A percentile compares a stretch with the other conserved stretches of the same genome.
phyloP scores from a whole-genome alignment of 2,329 filamentous ascomycete species.

The Alternaria brassicae region DNA sequence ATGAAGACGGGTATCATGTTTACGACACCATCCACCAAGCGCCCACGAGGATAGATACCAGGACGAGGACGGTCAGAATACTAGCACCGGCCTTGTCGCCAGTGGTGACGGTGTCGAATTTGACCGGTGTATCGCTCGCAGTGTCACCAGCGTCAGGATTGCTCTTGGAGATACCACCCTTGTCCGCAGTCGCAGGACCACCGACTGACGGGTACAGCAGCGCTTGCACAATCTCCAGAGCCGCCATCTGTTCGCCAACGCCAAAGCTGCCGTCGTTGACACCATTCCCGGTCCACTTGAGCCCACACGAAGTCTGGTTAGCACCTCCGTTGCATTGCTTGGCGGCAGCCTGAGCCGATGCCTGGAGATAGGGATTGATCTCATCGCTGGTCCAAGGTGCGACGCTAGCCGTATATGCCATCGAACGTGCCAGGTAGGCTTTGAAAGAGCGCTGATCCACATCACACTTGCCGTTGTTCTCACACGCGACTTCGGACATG shows the following conservation, averaged over 20 bases:
- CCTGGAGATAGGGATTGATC: constrained; percentile 61
- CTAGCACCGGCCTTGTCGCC: constrained; percentile 74
- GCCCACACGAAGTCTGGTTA: constrained; percentile 57
- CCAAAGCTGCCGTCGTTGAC: constrained; percentile 59
- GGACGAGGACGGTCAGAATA: constrained; percentile 66
- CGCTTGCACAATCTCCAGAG: constrained; percentile 61
- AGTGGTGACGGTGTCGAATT: constrained; percentile 55
- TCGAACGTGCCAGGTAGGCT: constrained; percentile 54
- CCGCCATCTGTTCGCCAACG: constrained; percentile 67
- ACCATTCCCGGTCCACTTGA: constrained; percentile 53
- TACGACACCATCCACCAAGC: constrained; percentile 61
- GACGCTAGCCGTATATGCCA: constrained; percentile 52
- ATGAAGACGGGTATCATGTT: constrained; percentile 4
- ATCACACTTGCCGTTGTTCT: constrained; percentile 55
- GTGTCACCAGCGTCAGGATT: constrained; percentile 53
- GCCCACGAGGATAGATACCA: constrained; percentile 64
- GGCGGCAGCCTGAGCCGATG: constrained; percentile 64
- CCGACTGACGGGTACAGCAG: constrained; percentile 47
- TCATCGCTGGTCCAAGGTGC: constrained; percentile 46
- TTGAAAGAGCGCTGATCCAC: constrained; percentile 58
- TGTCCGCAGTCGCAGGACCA: constrained; percentile 56
- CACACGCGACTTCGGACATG: constrained; percentile 59
- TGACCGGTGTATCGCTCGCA: constrained; percentile 38
- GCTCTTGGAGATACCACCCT: constrained; percentile 61
- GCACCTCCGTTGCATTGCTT: constrained; percentile 60